A percentile compares a stretch with the other conserved stretches of the same genome.
Conservation (phyloP, 2,329 filamentous ascomycete species). For the Microascus cirrosus region DNA sequence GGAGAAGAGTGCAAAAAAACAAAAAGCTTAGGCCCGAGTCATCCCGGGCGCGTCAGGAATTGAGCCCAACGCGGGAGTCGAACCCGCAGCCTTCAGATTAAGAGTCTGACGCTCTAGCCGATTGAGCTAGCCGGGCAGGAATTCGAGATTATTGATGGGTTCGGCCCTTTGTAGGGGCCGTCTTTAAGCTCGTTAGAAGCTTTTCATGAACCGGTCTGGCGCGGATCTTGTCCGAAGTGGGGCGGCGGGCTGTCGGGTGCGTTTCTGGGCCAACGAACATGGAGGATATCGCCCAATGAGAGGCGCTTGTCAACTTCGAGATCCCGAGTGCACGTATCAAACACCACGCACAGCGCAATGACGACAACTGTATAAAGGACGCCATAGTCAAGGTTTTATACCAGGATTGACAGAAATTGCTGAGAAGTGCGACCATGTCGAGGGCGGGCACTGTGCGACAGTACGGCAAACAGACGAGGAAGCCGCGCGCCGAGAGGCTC, state of each 20-base stretch:
- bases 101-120: too few species aligned
- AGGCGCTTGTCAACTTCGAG: not conserved
- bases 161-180: too few species aligned
- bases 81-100: too few species aligned
- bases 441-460: slow-evolving; percentile 29
- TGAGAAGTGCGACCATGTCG: slow-evolving; percentile 26
- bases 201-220: not conserved
- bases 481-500: slow-evolving; percentile 32
- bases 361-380: not conserved
- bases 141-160: too few species aligned
- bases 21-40: too few species aligned
- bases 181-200: too few species aligned
- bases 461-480: slow-evolving; percentile 39
- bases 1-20: too few species aligned
- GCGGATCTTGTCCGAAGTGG: too few species aligned
- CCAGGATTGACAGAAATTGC: not conserved
- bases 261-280: not conserved
- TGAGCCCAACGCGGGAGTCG: too few species aligned
- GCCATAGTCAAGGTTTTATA: not conserved
- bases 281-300: not conserved
- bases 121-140: too few species aligned
- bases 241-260: not conserved
- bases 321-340: not conserved
- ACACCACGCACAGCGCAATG: not conserved
- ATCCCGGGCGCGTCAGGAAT: too few species aligned